These are phyloP conservation scores for Neofusicoccum kwambonambiense DNA, from an alignment of 2,329 filamentous ascomycete genomes.

Conservation along the genomic window DNA sequence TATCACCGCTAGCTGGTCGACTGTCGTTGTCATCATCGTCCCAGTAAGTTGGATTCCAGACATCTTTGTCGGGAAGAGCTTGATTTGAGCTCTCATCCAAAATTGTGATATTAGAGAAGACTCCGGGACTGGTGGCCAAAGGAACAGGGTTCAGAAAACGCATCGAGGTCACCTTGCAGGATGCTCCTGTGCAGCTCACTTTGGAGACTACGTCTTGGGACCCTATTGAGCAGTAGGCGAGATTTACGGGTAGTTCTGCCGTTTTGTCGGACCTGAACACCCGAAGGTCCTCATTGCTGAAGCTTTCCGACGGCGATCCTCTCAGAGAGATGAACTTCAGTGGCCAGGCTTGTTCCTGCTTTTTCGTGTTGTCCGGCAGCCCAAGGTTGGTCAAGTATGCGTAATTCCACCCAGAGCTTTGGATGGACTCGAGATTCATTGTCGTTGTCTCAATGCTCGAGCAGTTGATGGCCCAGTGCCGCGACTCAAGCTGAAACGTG, in stretches of 20 bases:
- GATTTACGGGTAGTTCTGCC: neutral
- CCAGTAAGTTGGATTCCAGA: neutral
- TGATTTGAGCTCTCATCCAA: neutral
- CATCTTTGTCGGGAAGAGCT: neutral
- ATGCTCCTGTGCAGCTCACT: neutral
- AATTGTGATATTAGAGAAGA: no score
- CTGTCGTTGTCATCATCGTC: neutral
- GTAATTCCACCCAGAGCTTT: neutral
- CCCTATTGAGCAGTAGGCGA: neutral
- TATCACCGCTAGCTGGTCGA: no score
- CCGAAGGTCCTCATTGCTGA: neutral
- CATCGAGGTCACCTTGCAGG: neutral
- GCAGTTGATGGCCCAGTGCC: neutral
- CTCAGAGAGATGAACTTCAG: neutral
- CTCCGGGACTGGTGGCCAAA: no score
- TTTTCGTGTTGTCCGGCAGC: neutral
- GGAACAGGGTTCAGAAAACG: neutral
- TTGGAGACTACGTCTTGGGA: neutral
- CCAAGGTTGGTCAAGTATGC: neutral
- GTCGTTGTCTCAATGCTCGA: neutral
- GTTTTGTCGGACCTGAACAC: no score
- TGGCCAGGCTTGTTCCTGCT: neutral
- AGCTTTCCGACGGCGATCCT: neutral
- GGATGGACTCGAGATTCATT: neutral
- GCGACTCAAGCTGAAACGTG: neutral